Conservation (phyloP, 2,329 filamentous ascomycete species). For the Aspergillus latus region DNA sequence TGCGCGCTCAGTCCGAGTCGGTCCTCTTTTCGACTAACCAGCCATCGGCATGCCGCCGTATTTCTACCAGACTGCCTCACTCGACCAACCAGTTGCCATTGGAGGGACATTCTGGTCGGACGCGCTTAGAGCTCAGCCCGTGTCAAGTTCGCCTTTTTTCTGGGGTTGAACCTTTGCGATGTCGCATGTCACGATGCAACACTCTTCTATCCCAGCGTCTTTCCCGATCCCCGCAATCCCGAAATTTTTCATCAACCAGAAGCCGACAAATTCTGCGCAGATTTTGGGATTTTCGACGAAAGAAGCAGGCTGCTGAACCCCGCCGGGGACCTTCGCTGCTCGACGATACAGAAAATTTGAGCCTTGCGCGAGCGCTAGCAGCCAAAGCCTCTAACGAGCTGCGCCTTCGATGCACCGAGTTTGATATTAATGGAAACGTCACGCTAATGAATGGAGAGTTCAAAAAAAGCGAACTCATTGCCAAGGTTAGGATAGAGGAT, state of each 20-base stretch:
- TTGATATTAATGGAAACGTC: constrained; percentile 88
- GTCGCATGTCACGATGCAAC: constrained; percentile 17
- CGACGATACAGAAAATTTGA: constrained; percentile 65
- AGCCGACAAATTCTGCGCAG: constrained; percentile 37
- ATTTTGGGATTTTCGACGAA: constrained; percentile 36
- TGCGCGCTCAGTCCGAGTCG: constrained; percentile 68
- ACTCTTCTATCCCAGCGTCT: constrained; percentile 11
- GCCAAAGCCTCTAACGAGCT: constrained; percentile 80
- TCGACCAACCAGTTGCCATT: constrained; percentile 19
- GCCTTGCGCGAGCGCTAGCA: constrained; percentile 66
- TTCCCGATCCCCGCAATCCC: constrained; percentile 20
- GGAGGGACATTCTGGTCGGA: constrained; percentile 26
- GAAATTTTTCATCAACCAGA: constrained; percentile 32
- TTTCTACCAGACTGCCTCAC: constrained; percentile 16
- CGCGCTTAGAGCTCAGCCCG: constrained; percentile 18
- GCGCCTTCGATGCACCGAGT: constrained; percentile 87
- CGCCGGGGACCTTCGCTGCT: constrained; percentile 59
- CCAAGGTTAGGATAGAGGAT: constrained; percentile 62
- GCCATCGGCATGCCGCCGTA: constrained; percentile 26
- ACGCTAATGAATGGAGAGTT: constrained; percentile 94
- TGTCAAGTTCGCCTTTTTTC: constrained; percentile 29
- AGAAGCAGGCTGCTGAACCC: constrained; percentile 39
- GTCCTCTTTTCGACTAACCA: constrained; percentile 49
- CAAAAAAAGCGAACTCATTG: constrained; percentile 95
- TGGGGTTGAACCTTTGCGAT: constrained; percentile 17